Evolutionary conservation across 805 yeast genomes (phyloP).

Genomic region (Kazachstania psychrophila): DNA sequence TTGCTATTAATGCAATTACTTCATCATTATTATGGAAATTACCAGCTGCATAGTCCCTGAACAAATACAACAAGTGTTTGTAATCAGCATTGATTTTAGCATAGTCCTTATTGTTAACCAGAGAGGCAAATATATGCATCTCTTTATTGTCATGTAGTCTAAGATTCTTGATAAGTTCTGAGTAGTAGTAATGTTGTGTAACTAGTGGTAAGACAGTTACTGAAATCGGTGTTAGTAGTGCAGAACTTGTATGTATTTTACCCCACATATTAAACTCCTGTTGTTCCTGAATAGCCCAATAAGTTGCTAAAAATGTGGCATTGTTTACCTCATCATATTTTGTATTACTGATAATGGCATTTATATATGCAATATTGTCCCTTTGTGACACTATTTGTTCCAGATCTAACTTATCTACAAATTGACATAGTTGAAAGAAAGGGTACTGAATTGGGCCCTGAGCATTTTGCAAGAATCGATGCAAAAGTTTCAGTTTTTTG

Average conservation of each 20-base stretch:
- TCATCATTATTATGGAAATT: conserved; percentile 38
- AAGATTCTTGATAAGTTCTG: conserved; percentile 25
- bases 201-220: conserved; percentile 38
- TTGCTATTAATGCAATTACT: conserved; percentile 41
- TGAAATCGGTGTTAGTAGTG: conserved; percentile 33
- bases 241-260: conserved; percentile 24
- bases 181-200: conserved; percentile 30
- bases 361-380: neutral
- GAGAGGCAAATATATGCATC: conserved; percentile 21
- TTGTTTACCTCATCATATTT: conserved; percentile 12
- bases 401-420: conserved; percentile 31
- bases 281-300: conserved; percentile 42
- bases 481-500: conserved; percentile 38
- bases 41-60: conserved; percentile 49
- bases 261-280: conserved; percentile 39
- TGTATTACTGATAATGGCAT: neutral
- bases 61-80: conserved; percentile 35
- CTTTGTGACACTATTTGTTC: neutral
- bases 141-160: conserved; percentile 13
- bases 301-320: conserved; percentile 35
- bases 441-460: conserved; percentile 36
- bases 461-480: conserved; percentile 35
- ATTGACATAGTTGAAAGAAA: conserved; percentile 31
- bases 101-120: conserved; percentile 12
- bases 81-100: conserved; percentile 10